Conservation (phyloP, 805 yeast species). For the Candida qinlingensis region DNA sequence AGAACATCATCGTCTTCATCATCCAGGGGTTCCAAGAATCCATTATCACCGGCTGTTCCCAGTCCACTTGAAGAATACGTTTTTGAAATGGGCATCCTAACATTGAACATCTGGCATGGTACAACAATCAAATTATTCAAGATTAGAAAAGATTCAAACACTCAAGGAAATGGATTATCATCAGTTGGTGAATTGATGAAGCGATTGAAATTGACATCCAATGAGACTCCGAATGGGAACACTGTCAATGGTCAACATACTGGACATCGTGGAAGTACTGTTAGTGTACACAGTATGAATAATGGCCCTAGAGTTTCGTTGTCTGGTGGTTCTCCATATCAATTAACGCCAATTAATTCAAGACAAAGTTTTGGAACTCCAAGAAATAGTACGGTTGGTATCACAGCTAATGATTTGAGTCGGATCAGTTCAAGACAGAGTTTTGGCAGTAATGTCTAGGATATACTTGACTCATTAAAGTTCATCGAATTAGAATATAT, state of each 20-base stretch:
- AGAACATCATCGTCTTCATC: conserved; percentile 6
- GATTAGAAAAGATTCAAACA: conserved; percentile 30
- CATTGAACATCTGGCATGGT: conserved; percentile 19
- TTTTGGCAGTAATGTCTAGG: conserved; percentile 4
- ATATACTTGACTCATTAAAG: background rate
- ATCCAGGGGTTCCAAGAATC: conserved; percentile 1
- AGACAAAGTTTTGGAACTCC: conserved; percentile 25
- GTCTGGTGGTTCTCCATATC: conserved; percentile 20
- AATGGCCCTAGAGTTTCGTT: conserved; percentile 7
- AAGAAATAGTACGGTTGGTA: conserved; percentile 19
- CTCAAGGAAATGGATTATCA: conserved; percentile 36
- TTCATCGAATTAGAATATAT: background rate
- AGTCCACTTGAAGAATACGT: conserved; percentile 11
- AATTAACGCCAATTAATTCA: conserved; percentile 25
- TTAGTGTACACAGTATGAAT: background rate
- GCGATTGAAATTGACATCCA: conserved; percentile 27
- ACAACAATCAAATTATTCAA: conserved; percentile 22
- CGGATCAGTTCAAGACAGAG: conserved; percentile 13
- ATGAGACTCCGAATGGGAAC: conserved; percentile 15
- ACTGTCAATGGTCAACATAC: conserved; percentile 8
- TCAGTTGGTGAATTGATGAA: conserved; percentile 36
- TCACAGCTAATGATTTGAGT: conserved; percentile 10
- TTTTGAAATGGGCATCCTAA: conserved; percentile 18
- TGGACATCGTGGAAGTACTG: background rate
- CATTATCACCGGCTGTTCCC: background rate